Evolutionary conservation across 805 yeast genomes (phyloP).

Genomic region (Maudiozyma bulderi): DNA sequence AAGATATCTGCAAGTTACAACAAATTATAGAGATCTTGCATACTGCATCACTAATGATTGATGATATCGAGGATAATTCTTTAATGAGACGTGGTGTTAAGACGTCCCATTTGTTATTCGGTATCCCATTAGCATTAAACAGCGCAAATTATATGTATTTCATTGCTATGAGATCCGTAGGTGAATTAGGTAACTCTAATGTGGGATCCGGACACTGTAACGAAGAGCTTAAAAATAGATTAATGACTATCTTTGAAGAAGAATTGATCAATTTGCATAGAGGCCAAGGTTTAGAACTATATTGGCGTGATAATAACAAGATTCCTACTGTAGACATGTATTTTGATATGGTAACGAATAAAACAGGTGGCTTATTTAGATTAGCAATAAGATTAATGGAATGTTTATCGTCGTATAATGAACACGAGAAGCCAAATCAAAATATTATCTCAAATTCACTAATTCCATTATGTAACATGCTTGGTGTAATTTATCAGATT

Average conservation of each 20-base stretch:
- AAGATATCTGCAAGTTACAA: constrained; percentile 33
- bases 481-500: constrained; percentile 82
- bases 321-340: constrained; percentile 60
- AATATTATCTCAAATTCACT: constrained; percentile 21
- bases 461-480: constrained; percentile 55
- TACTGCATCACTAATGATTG: constrained; percentile 60
- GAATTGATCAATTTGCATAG: constrained; percentile 75
- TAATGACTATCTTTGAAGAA: constrained; percentile 42
- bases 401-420: constrained; percentile 9
- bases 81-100: constrained; percentile 64
- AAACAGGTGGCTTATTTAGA: constrained; percentile 83
- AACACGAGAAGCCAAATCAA: not conserved
- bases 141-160: constrained; percentile 79
- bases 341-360: constrained; percentile 71
- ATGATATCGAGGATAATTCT: constrained; percentile 82
- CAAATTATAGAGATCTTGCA: constrained; percentile 51
- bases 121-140: constrained; percentile 72
- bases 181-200: not conserved
- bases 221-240: not conserved
- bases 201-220: not conserved
- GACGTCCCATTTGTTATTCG: constrained; percentile 69
- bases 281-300: constrained; percentile 85
- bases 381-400: constrained; percentile 61
- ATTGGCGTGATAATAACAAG: constrained; percentile 59
- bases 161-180: constrained; percentile 39